phyloP scores from a whole-genome alignment of 2,329 filamentous ascomycete species.

The Fusarium irregulare region DNA sequence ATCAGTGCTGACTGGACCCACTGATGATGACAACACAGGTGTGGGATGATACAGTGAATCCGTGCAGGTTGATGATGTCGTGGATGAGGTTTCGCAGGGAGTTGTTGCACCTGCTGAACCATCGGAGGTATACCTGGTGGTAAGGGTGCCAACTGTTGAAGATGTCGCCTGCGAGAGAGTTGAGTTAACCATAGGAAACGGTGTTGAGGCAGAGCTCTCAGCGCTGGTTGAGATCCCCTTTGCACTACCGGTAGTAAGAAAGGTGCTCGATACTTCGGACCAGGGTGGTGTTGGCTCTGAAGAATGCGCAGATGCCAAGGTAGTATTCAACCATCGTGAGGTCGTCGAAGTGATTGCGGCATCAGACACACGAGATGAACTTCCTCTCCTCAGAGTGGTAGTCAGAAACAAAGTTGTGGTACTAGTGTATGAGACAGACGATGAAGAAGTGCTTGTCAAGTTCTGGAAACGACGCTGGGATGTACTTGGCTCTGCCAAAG shows the following conservation, averaged over 20 bases:
- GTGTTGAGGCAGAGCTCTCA: constrained; percentile 12
- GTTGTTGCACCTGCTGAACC: constrained; percentile 5
- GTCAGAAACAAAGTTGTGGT: constrained; percentile 21
- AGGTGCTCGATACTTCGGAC: not conserved
- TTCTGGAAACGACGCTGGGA: constrained; percentile 22
- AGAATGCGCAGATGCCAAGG: constrained; percentile 9
- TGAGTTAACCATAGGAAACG: constrained; percentile 29
- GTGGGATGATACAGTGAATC: constrained; percentile 8
- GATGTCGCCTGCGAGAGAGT: constrained; percentile 27
- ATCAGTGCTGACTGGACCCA: constrained; percentile 16
- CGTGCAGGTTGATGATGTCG: constrained; percentile 32
- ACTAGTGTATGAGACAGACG: constrained; percentile 10
- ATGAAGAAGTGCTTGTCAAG: constrained; percentile 14
- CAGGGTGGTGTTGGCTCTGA: constrained; percentile 20
- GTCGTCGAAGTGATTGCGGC: constrained; percentile 12
- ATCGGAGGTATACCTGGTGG: constrained; percentile 16
- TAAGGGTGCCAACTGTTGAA: constrained; percentile 10
- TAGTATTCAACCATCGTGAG: constrained; percentile 35
- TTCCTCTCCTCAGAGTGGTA: constrained; percentile 8
- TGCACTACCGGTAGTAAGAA: constrained; percentile 6
- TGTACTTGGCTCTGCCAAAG: constrained; percentile 13
- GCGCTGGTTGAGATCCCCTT: constrained; percentile 19
- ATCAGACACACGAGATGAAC: constrained; percentile 34
- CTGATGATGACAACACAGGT: not conserved
- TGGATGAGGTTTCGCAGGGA: constrained; percentile 25